Base-by-base conservation (phyloP, 1,284 basidiomycete species). In the Moesziomyces sp. region DNA sequence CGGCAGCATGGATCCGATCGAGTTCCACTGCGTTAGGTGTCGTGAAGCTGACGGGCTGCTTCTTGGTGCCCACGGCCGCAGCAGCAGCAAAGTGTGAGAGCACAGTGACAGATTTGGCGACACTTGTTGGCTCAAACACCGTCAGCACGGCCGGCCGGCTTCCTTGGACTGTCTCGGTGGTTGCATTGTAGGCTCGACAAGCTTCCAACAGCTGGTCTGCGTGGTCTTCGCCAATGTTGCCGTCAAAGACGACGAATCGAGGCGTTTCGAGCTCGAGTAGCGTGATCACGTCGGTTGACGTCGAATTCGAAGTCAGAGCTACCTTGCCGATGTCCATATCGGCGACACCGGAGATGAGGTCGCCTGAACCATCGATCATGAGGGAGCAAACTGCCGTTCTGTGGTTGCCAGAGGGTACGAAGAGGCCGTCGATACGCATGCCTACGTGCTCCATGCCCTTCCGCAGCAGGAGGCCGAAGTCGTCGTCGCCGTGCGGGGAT, bases 371-470 rank as follows among this genome's bases (percentile, higher is more conserved):
- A 79, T 94, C 91, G 46, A 99, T 86, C 42, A 94, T 86, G 86
- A 97, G 89, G 73, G 91, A 93, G 85, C 94, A 96, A 8, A 92
- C 90, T 0, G 94, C 90, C 19, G 92, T 92, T 57, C 88, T 85
- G 5, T 80, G 78, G 26, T 82, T 72, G 9, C 2, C 63, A 2
- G 35, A 16, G 1, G 58, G 70, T 21, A 44, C 50, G 2, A 92
- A 77, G 14, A 98, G 85, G 0, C 94, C 96, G 83, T 97, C 93
- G 0, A 87, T 88, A 24, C 93, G 87, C 90, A 98, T 91, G 3
- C 92, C 92, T 6, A 89, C 81, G 8, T 85, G 85, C 16, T 80
- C 72, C 43, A 89, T 89, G 79, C 91, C 90, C 3, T 88, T 85
- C 9, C 84, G 72, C 26, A 94, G 84, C 44, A 93, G 78, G 35